Evolutionary conservation across 164 flowering plant species (phyloP), one percentile per base, ranked within the genome.

Genomic region (Echeveria elegans): DNA sequence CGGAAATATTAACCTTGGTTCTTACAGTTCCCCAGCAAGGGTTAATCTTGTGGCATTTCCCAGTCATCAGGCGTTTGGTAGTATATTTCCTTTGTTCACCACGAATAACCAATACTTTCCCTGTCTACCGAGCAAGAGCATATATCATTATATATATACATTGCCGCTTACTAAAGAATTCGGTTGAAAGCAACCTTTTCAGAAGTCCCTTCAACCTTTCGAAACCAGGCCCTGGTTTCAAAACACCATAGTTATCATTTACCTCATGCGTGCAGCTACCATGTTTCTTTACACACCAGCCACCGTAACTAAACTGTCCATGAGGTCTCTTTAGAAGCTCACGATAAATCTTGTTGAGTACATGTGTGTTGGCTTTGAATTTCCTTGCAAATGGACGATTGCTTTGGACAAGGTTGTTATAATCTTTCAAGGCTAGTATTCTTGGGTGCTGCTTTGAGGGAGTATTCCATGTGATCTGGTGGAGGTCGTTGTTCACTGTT

Each of bases 251-350:
- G 9, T 71, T 77, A 60, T 72, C 77, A 48, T 70, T 60, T 28
- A 71, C 61, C 56, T 81, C 71, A 43, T 40, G 63, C 6, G 79
- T 66, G 64, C 93, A 84, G 0, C 65, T 16, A 19, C 40, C 40
- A 26, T 43, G 32, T 36, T 2, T 66, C 15, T 50, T 68, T 10
- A 71, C 76, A n/a, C 96, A 92, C 98, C 45, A 40, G 11, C 45
- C 45, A 40, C 45, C 45, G 15, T 40, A 40, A 12, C 45, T 40
- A 12, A 40, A 40, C 45, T 40, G 45, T 15, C 45, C 45, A 40
- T 40, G 45, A 40, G 45, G 45, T 14, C 45, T 40, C 45, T 40
- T 40, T 40, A 40, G 15, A 40, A 40, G 45, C 45, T 40, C 45
- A 7, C 15, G 11, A 12, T 40, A 11, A 40, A 40, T 40, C 45